Base-by-base conservation (phyloP, 2,329 filamentous ascomycete species). In the Trichoderma lentiforme region DNA sequence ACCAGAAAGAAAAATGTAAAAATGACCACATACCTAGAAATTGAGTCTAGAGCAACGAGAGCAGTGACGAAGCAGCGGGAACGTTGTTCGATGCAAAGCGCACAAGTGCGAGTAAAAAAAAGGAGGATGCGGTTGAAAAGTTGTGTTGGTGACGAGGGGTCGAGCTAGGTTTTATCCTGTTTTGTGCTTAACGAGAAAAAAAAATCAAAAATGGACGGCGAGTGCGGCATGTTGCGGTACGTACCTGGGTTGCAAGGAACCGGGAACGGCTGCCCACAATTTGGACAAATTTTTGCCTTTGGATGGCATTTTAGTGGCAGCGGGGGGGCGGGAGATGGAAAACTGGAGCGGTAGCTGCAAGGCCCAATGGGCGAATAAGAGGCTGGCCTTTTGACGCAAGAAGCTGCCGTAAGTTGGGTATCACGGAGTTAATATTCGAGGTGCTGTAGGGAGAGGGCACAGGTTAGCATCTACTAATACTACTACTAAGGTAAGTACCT, bases 81-180 rank as follows among this genome's bases (percentile, higher is more conserved):
- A n/a, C 24, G 28, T 56, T 70, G 56, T 53, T n/a, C 9, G 21
- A 18, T 14, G 30, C 36, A n/a, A 70, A 28, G 15, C 43, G 65
- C 39, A 60, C 36, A 58, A 43, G 15, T 43, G 56, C 28, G 65
- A 34, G 15, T 12, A 30, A 39, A 4, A 69, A 70, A 68, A 70
- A 47, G 57, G 57, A 61, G 67, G 57, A 51, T 70, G 67, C 67
- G 67, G 43, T 51, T 14, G 67, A 62, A 70, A 62, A 70, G 58
- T 67, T 64, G 68, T 71, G 47, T 63, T 71, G 58, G 47, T 64
- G 68, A 71, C 68, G 68, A 64, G 68, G 68, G 68, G 68, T 58
- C 58, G 51, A 56, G 68, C 68, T 71, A 71, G 60, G 68, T 63
- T 71, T 71, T 71, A 64, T 64, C 60, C 60, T 51, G n/a, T 51